A percentile compares a stretch with the other conserved stretches of the same genome.
Evolutionary conservation across 2,329 filamentous ascomycete genomes (phyloP).

Genomic region (Aspergillus fructus): DNA sequence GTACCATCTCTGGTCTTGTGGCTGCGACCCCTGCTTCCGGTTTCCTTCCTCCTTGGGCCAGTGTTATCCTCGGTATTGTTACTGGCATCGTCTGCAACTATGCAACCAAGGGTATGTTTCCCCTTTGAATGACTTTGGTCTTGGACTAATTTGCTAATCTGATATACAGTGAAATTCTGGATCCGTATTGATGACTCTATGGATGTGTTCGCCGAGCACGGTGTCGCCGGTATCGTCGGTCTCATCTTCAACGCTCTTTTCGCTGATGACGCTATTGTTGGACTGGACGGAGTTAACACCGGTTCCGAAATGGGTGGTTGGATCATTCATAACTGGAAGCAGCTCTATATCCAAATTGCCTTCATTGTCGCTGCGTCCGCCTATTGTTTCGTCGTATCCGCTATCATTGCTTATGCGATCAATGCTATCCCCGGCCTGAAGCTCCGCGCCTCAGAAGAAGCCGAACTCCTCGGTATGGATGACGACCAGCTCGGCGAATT

Average conservation of each 20-base stretch:
- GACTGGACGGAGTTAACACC: slow-evolving; percentile 66
- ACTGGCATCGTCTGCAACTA: slow-evolving; percentile 76
- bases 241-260: slow-evolving; percentile 78
- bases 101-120: slow-evolving; percentile 74
- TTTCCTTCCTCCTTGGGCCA: slow-evolving; percentile 69
- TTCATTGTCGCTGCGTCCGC: slow-evolving; percentile 64
- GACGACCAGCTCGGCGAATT: slow-evolving; percentile 54
- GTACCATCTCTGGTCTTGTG: slow-evolving; percentile 81
- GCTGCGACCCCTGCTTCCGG: slow-evolving; percentile 83
- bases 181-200: slow-evolving; percentile 82
- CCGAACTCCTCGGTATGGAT: slow-evolving; percentile 66
- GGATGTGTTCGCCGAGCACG: slow-evolving; percentile 90
- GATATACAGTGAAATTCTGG: slow-evolving; percentile 63
- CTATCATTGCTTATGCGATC: slow-evolving; percentile 68
- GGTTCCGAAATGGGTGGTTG: slow-evolving; percentile 58
- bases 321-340: slow-evolving; percentile 69
- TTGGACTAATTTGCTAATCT: background rate
- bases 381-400: slow-evolving; percentile 68
- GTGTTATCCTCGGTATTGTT: slow-evolving; percentile 59
- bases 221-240: slow-evolving; percentile 76
- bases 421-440: slow-evolving; percentile 70
- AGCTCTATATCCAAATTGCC: slow-evolving; percentile 70
- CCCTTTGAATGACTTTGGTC: background rate
- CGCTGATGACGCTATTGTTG: slow-evolving; percentile 70
- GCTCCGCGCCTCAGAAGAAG: slow-evolving; percentile 65